A percentile compares a stretch with the other conserved stretches of the same genome.
These are phyloP conservation scores for Vigna radiata DNA, from an alignment of 306 rosid genomes.

Conservation along the genomic window DNA sequence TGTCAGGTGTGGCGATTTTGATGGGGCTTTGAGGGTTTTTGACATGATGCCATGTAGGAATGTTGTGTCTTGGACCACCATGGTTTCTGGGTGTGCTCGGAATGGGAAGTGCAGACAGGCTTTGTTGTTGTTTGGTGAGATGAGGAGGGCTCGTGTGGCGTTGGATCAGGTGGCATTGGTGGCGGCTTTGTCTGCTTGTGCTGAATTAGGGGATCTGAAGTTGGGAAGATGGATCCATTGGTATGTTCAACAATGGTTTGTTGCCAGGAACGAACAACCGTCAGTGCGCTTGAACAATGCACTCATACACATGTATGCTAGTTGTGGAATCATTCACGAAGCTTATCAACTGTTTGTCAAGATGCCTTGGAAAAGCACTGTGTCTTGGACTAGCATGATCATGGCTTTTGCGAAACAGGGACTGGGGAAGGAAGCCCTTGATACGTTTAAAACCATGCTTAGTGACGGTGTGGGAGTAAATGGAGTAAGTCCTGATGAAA, in stretches of 20 bases:
- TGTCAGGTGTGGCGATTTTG: constrained; percentile 54
- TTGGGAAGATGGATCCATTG: constrained; percentile 77
- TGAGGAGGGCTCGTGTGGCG: constrained; percentile 66
- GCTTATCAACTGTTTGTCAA: constrained; percentile 60
- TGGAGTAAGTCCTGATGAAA: constrained; percentile 70
- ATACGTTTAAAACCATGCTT: constrained; percentile 62
- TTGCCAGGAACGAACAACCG: constrained; percentile 34
- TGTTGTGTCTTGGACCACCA: constrained; percentile 75
- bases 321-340: constrained; percentile 67
- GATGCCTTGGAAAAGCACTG: constrained; percentile 63
- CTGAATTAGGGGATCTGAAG: constrained; percentile 67
- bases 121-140: constrained; percentile 63
- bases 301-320: constrained; percentile 83
- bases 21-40: constrained; percentile 56
- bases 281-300: constrained; percentile 70
- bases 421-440: constrained; percentile 71
- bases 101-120: constrained; percentile 61
- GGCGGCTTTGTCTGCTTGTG: constrained; percentile 74
- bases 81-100: constrained; percentile 65
- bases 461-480: constrained; percentile 44
- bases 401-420: constrained; percentile 78
- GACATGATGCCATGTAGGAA: constrained; percentile 64
- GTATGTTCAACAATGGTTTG: constrained; percentile 51
- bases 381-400: constrained; percentile 83
- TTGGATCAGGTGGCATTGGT: constrained; percentile 71